These are phyloP conservation scores for Kockovaella imperatae DNA, from an alignment of 768 basidiomycete species.

Conservation along the genomic window DNA sequence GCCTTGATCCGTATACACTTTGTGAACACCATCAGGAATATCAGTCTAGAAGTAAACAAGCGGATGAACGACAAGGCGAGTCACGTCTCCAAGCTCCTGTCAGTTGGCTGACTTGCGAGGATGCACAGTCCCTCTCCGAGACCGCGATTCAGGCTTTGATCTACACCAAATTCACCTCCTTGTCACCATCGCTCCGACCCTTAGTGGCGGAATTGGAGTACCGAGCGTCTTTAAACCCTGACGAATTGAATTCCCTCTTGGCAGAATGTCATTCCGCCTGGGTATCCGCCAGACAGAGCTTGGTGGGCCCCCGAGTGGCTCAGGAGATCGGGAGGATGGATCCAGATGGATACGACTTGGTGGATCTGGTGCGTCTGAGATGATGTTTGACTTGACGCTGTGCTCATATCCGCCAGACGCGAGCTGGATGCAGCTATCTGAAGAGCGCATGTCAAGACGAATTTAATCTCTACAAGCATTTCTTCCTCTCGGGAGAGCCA, in stretches of 20 bases:
- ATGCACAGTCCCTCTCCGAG: constrained; percentile 59
- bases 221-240: constrained; percentile 64
- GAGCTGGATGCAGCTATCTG: constrained; percentile 83
- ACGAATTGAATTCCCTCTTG: constrained; percentile 72
- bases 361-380: constrained; percentile 64
- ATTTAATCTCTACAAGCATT: constrained; percentile 72
- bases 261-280: constrained; percentile 82
- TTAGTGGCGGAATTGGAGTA: constrained; percentile 79
- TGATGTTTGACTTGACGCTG: too few relatives aligned
- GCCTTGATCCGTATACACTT: constrained; percentile 97
- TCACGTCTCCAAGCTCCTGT: background rate
- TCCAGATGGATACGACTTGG: constrained; percentile 68
- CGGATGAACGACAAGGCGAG: constrained; percentile 66
- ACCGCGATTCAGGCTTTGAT: constrained; percentile 64
- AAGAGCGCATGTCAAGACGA: constrained; percentile 87
- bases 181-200: constrained; percentile 64
- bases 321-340: constrained; percentile 79
- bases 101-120: constrained; percentile 8
- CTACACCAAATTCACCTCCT: constrained; percentile 75
- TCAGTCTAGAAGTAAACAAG: constrained; percentile 68
- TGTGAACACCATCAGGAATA: constrained; percentile 68
- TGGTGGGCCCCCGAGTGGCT: constrained; percentile 64
- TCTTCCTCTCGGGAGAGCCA: constrained; percentile 80
- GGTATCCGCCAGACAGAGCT: constrained; percentile 61
- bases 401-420: constrained; percentile 54